phyloP scores from a whole-genome alignment of 2,329 filamentous ascomycete species.

The Scedosporium apiospermum region DNA sequence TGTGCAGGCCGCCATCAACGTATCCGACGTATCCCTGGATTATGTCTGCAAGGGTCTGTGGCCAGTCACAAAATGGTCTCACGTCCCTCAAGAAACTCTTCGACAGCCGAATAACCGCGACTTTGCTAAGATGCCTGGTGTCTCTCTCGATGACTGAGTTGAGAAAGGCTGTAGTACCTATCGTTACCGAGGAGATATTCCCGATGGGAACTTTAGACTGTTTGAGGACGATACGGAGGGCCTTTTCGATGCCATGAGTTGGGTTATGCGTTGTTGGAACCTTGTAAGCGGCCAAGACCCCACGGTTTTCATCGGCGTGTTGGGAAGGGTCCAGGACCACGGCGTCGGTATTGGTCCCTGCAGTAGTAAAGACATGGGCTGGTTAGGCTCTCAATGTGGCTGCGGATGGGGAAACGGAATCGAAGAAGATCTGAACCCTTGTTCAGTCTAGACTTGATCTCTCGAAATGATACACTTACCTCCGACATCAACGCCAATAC shows the following conservation, averaged over 20 bases:
- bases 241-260: background rate
- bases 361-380: slow-evolving; percentile 10
- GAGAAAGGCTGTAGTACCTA: slow-evolving; percentile 49
- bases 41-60: slow-evolving; percentile 33
- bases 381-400: background rate
- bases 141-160: slow-evolving; percentile 49
- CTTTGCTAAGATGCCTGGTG: slow-evolving; percentile 32
- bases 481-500: slow-evolving; percentile 1
- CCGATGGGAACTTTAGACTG: background rate
- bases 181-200: slow-evolving; percentile 37
- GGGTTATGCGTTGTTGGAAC: background rate
- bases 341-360: slow-evolving; percentile 40
- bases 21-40: slow-evolving; percentile 35
- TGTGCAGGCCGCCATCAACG: slow-evolving; percentile 40
- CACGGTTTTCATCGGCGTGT: slow-evolving; percentile 6
- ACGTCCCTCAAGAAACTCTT: slow-evolving; percentile 38
- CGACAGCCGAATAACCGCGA: slow-evolving; percentile 46
- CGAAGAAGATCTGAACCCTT: background rate
- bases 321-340: slow-evolving; percentile 36
- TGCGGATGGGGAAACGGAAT: background rate
- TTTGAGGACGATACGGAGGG: background rate
- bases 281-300: slow-evolving; percentile 10
- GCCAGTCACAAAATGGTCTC: slow-evolving; percentile 44
- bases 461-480: background rate
- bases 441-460: no score